Evolutionary conservation across 495 filamentous ascomycete species (phyloP).

Genomic region (Xylaria sp.): DNA sequence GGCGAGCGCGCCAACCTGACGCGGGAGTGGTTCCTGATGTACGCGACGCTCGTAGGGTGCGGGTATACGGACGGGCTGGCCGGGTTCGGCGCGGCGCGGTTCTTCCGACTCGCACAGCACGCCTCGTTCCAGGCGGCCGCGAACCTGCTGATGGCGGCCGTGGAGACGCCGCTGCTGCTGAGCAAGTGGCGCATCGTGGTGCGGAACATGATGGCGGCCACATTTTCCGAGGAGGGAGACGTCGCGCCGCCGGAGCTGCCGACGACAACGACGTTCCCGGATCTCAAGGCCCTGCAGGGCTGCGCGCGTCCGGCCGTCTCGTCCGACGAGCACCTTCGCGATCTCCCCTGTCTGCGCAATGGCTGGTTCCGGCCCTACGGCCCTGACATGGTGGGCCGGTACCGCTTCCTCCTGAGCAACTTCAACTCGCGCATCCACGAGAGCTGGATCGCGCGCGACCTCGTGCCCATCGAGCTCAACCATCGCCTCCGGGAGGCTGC

Average conservation of each 20-base stretch:
- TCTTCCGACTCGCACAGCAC: slow-evolving; percentile 30
- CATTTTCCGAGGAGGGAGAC: slow-evolving; percentile 17
- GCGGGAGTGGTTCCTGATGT: slow-evolving; percentile 31
- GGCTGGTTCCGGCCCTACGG: slow-evolving; percentile 34
- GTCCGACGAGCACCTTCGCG: slow-evolving; percentile 20
- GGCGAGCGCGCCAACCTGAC: slow-evolving; percentile 26
- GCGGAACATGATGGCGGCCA: slow-evolving; percentile 22
- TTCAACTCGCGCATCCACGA: slow-evolving; percentile 29
- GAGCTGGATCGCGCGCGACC: slow-evolving; percentile 27
- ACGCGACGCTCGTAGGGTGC: slow-evolving; percentile 34
- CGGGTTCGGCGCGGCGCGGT: slow-evolving; percentile 17
- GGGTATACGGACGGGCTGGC: slow-evolving; percentile 28
- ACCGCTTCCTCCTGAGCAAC: slow-evolving; percentile 29
- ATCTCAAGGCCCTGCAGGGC: slow-evolving; percentile 11
- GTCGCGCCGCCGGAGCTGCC: slow-evolving; percentile 19
- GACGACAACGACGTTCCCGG: slow-evolving; percentile 23
- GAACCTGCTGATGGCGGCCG: slow-evolving; percentile 19
- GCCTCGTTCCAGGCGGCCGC: slow-evolving; percentile 27
- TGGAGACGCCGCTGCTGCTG: slow-evolving; percentile 20
- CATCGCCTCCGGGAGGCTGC: slow-evolving; percentile 28
- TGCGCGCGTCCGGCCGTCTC: slow-evolving; percentile 27
- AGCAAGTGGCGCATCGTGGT: slow-evolving; percentile 34
- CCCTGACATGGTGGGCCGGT: slow-evolving; percentile 22
- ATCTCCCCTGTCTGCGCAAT: slow-evolving; percentile 22
- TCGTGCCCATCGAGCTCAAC: slow-evolving; percentile 33